A percentile compares a stretch with the other conserved stretches of the same genome.
Evolutionary conservation across 164 flowering plant species (phyloP).

Genomic region (Euptelea pleiosperma): DNA sequence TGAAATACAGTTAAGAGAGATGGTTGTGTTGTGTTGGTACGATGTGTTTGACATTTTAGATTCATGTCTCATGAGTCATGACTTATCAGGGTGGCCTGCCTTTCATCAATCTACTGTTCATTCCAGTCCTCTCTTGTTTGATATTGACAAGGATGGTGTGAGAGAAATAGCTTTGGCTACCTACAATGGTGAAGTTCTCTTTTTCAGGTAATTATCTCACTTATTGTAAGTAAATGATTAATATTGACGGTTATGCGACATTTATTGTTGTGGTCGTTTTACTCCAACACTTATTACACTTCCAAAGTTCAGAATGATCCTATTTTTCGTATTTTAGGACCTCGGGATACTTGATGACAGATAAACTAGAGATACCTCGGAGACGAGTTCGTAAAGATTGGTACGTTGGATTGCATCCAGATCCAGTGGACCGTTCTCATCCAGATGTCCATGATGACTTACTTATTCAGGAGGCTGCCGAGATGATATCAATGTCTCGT

Average conservation of each 20-base stretch:
- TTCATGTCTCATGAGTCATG: neutral
- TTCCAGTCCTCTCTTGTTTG: conserved; percentile 88
- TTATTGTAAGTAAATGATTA: conserved; percentile 3
- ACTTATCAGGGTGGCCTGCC: conserved; percentile 88
- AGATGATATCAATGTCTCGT: conserved; percentile 32
- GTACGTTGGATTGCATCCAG: conserved; percentile 77
- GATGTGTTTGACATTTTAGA: neutral
- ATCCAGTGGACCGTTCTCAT: conserved; percentile 87
- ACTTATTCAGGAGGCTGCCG: conserved; percentile 60
- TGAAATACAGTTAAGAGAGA: no score
- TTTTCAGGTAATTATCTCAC: conserved; percentile 67
- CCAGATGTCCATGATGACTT: conserved; percentile 93
- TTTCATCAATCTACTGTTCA: conserved; percentile 97
- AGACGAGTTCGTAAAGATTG: conserved; percentile 82
- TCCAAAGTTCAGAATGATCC: conserved; percentile 3
- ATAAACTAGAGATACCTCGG: conserved; percentile 80
- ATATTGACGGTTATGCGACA: neutral
- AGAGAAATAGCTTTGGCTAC: conserved; percentile 96
- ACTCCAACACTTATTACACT: neutral
- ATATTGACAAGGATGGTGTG: conserved; percentile 97
- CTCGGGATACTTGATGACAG: conserved; percentile 93
- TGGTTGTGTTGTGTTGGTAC: no score
- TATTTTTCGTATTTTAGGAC: conserved; percentile 46
- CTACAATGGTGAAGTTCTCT: conserved; percentile 93
- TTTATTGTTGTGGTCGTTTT: neutral